These are phyloP conservation scores for Populus tomentosa DNA, from an alignment of 441 rosid genomes.

Conservation along the genomic window DNA sequence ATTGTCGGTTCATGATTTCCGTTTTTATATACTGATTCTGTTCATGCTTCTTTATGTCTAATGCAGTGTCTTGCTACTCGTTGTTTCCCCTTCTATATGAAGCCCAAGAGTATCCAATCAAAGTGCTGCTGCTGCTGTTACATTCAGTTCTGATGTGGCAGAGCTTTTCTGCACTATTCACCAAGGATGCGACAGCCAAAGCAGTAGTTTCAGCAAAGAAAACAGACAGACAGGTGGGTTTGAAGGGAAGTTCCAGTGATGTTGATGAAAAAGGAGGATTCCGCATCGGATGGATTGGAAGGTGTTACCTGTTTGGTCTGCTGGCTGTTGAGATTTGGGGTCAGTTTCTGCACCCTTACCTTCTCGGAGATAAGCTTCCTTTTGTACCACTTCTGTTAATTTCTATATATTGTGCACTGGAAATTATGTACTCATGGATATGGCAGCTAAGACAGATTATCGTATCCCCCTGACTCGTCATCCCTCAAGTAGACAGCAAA, in stretches of 20 bases:
- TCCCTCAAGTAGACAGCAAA: neutral
- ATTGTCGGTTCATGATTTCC: neutral
- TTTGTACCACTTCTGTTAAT: conserved; percentile 74
- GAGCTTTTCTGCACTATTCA: conserved; percentile 39
- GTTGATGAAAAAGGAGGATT: conserved; percentile 27
- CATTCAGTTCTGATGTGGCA: conserved; percentile 56
- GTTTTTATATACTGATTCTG: conserved; percentile 1
- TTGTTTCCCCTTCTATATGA: conserved; percentile 75
- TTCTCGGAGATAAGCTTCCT: conserved; percentile 65
- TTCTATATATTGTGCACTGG: conserved; percentile 69
- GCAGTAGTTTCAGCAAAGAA: conserved; percentile 14
- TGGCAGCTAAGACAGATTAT: conserved; percentile 70
- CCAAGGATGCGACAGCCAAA: conserved; percentile 11
- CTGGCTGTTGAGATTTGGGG: conserved; percentile 65
- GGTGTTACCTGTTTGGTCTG: conserved; percentile 52
- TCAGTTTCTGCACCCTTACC: conserved; percentile 60
- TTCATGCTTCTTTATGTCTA: conserved; percentile 3
- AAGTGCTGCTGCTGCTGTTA: conserved; percentile 56
- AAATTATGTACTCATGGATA: conserved; percentile 69
- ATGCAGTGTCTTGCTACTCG: conserved; percentile 81
- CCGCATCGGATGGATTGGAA: conserved; percentile 41
- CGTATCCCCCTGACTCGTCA: conserved; percentile 16
- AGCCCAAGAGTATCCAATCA: conserved; percentile 76
- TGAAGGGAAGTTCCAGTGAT: neutral
- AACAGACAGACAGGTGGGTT: conserved; percentile 13